phyloP scores from a whole-genome alignment of 306 rosid genomes.

The Bauhinia variegata region DNA sequence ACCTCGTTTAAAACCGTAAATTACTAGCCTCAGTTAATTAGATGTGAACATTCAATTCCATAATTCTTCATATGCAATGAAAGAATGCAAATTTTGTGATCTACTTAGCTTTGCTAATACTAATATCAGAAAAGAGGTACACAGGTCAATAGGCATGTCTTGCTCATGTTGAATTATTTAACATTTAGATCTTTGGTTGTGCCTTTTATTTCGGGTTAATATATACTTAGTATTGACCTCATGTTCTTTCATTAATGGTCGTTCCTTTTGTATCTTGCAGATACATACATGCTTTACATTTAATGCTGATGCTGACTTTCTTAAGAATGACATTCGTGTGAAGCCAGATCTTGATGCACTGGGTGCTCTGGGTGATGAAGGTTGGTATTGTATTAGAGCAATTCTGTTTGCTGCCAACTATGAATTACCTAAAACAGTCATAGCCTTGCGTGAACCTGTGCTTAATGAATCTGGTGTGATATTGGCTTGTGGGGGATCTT shows the following conservation, averaged over 20 bases:
- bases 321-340: neutral
- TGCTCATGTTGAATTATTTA: no score
- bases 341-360: slow-evolving; percentile 2
- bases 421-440: neutral
- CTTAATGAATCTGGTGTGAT: slow-evolving; percentile 48
- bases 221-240: no score
- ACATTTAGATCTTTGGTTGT: no score
- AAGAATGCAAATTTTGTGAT: no score
- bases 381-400: neutral
- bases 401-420: neutral
- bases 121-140: no score
- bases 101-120: no score
- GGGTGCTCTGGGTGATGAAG: neutral
- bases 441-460: neutral
- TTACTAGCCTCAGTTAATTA: no score
- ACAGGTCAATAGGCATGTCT: no score
- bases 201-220: no score
- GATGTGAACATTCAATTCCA: neutral
- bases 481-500: slow-evolving; percentile 51
- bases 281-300: neutral
- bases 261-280: neutral
- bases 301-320: neutral
- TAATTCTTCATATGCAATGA: slow-evolving; percentile 15
- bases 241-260: neutral
- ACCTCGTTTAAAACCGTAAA: no score